These are phyloP conservation scores for Dendryphion nanum DNA, from an alignment of 2,329 filamentous ascomycete genomes.

Conservation along the genomic window DNA sequence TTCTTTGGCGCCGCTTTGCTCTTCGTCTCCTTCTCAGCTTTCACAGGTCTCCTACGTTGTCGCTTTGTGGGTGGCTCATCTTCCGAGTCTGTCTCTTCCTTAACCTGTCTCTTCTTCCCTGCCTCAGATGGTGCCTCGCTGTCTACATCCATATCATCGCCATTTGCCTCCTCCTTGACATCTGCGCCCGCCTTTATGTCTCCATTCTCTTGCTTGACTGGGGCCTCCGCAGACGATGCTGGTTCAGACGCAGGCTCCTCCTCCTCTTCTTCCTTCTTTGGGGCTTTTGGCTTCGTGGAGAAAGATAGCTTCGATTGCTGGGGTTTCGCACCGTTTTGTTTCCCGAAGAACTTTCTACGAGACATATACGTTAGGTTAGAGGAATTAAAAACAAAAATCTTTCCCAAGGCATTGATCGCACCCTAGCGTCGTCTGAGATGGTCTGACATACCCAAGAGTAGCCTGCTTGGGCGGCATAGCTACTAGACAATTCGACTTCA, in stretches of 20 bases:
- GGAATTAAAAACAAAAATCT: neutral
- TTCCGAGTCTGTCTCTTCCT: slow-evolving; percentile 33
- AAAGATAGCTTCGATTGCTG: slow-evolving; percentile 82
- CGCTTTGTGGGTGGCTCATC: slow-evolving; percentile 38
- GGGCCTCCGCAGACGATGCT: slow-evolving; percentile 11
- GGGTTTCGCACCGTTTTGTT: slow-evolving; percentile 60
- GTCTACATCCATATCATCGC: slow-evolving; percentile 28
- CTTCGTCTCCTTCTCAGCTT: slow-evolving; percentile 17
- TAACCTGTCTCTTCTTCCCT: slow-evolving; percentile 29
- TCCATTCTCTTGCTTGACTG: slow-evolving; percentile 14
- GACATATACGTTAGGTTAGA: slow-evolving; percentile 2
- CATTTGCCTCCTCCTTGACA: slow-evolving; percentile 15
- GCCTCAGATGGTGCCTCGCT: slow-evolving; percentile 17
- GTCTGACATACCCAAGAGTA: slow-evolving; percentile 83
- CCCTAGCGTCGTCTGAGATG: slow-evolving; percentile 72
- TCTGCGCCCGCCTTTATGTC: slow-evolving; percentile 14
- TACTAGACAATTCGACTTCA: slow-evolving; percentile 12
- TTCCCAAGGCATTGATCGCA: slow-evolving; percentile 50
- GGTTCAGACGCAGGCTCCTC: slow-evolving; percentile 4
- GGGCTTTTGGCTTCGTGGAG: slow-evolving; percentile 53
- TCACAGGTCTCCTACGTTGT: slow-evolving; percentile 26
- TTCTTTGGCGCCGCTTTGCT: slow-evolving; percentile 16
- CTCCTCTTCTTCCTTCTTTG: slow-evolving; percentile 24
- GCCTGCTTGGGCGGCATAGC: slow-evolving; percentile 65
- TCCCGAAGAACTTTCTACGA: slow-evolving; percentile 80